Conservation (phyloP, 805 yeast species). For the Zygoascus flipseniorum region DNA sequence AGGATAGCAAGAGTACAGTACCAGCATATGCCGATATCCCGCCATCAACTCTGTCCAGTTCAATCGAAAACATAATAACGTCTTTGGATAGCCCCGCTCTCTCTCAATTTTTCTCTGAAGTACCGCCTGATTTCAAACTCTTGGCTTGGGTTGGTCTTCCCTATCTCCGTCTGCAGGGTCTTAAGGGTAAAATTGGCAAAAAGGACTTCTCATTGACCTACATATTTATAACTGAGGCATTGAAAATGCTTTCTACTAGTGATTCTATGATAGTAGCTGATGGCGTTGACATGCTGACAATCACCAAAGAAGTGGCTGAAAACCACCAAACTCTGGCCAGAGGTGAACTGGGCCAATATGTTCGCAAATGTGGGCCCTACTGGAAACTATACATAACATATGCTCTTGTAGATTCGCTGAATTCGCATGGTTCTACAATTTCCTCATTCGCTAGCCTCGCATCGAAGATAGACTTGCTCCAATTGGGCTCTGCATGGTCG, state of each 20-base stretch:
- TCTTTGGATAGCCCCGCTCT: background rate
- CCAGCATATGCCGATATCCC: background rate
- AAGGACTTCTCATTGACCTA: background rate
- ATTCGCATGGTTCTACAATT: constrained; percentile 29
- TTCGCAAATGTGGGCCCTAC: constrained; percentile 46
- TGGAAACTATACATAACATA: constrained; percentile 39
- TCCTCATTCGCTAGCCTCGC: constrained; percentile 15
- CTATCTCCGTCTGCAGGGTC: background rate
- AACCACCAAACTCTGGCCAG: constrained; percentile 21
- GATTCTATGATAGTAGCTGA: constrained; percentile 45
- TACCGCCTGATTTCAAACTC: background rate
- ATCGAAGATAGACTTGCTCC: constrained; percentile 25
- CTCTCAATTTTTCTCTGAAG: background rate
- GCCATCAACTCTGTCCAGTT: background rate
- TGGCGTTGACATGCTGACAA: background rate
- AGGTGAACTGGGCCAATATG: constrained; percentile 49
- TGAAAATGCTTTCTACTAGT: background rate
- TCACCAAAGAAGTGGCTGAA: constrained; percentile 19
- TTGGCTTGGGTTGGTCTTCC: background rate
- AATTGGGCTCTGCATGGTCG: constrained; percentile 37
- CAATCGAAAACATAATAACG: background rate
- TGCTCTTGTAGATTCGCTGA: constrained; percentile 24
- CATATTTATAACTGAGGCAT: background rate
- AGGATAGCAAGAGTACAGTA: background rate
- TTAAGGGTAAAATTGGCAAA: background rate